Evolutionary conservation across 352 stramenopile genomes (phyloP), one percentile per base, ranked within the genome.

Genomic region (Plasmopara viticola): DNA sequence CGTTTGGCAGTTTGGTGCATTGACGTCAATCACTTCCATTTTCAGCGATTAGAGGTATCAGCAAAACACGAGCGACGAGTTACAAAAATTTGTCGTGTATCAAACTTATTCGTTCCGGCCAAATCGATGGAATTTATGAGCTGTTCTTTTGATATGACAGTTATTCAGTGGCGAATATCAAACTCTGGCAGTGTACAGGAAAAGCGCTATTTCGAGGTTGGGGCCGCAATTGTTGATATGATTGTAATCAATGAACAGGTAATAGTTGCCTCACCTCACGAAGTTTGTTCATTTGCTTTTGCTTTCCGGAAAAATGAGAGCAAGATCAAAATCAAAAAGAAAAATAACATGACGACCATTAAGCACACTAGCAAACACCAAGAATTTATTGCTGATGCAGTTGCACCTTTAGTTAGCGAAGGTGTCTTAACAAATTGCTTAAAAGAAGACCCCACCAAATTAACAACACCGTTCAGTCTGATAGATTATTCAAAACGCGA

Each of bases 191-290:
- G 0, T 33, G 67, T 87, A 1, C 48, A 78, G 1, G 78, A 87
- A 45, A 56, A 72, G 4, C 67, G 72, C 4, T 86, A 85, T 46
- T 89, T 87, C 44, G 75, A 89, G 4, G 55, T 89, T 18, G 70
- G 74, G 18, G 53, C 48, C 15, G 71, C 78, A 2, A 64, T 85
- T 4, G 39, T 87, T 8, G 70, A 81, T 47, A 66, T 76, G 35
- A 55, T 61, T 34, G 20, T 78, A 7, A n/a, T 73, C 9, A 53
- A 52, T 0, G 62, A 65, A 8, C 46, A 64, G 8, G 55, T 38
- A 8, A 20, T 82, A 37, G 44, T 68, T 0, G 70, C 66, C 0
- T 54, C 79, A 44, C 48, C 68, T 38, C 73, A 76, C 6, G 62
- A 81, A 31, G 29, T 84, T 17, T 79, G 68, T 30, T 61, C 53